Conservation (phyloP, 2,329 filamentous ascomycete genomes). For the Beauveria rudraprayagi region DNA sequence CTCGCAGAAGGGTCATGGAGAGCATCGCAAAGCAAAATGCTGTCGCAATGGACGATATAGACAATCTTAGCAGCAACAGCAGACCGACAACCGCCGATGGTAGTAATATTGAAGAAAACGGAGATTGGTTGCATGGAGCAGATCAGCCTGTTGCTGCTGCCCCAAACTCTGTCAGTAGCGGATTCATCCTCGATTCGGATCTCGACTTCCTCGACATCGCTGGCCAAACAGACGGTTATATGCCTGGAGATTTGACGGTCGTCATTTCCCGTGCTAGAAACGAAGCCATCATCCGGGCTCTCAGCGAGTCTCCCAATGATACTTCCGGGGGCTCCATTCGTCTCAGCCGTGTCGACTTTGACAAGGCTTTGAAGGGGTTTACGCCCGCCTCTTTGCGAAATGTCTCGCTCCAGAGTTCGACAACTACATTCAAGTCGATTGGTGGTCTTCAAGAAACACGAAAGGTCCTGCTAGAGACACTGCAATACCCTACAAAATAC, state of each 20-base stretch:
- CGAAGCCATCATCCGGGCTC: constrained; percentile 82
- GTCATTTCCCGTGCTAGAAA: constrained; percentile 82
- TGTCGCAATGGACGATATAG: constrained; percentile 28
- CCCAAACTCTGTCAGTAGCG: constrained; percentile 35
- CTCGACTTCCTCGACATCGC: constrained; percentile 91
- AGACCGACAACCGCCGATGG: constrained; percentile 51
- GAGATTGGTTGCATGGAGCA: constrained; percentile 69
- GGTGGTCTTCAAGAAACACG: constrained; percentile 82
- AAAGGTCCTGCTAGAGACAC: constrained; percentile 84
- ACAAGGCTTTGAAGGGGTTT: constrained; percentile 79
- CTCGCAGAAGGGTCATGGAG: constrained; percentile 74
- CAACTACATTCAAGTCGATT: constrained; percentile 86
- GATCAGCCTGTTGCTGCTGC: constrained; percentile 44
- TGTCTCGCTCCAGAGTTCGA: constrained; percentile 86
- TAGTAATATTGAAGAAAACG: constrained; percentile 44
- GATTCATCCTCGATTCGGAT: constrained; percentile 65
- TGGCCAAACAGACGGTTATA: constrained; percentile 92
- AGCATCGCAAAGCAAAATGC: constrained; percentile 58
- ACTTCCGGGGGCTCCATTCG: constrained; percentile 44
- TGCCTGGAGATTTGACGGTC: constrained; percentile 87
- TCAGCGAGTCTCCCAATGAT: constrained; percentile 45
- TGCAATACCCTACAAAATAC: constrained; percentile 96
- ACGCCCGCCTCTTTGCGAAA: constrained; percentile 92
- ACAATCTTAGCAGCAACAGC: constrained; percentile 37
- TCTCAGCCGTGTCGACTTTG: constrained; percentile 69